A percentile compares a stretch with the other conserved stretches of the same genome.
phyloP scores from a whole-genome alignment of 805 yeast genomes.

The Ogataea wickerhamii region DNA sequence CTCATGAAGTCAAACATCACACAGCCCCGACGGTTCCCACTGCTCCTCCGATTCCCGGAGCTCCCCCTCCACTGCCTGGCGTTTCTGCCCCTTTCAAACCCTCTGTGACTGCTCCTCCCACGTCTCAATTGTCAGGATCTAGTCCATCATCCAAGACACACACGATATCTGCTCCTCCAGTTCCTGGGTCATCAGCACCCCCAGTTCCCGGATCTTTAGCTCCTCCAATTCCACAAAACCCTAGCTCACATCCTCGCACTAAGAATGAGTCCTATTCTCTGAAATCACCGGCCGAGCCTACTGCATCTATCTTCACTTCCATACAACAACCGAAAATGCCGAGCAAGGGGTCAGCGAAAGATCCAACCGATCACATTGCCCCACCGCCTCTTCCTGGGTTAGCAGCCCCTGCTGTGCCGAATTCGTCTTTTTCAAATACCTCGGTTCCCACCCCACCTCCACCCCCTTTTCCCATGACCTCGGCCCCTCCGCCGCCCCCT shows the following conservation, averaged over 20 bases:
- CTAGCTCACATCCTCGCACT: background rate
- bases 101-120: background rate
- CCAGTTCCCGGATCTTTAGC: conserved; percentile 11
- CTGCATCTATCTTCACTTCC: conserved; percentile 1
- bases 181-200: conserved; percentile 9
- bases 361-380: conserved; percentile 12
- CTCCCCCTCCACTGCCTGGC: conserved; percentile 5
- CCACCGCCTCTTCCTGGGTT: conserved; percentile 20
- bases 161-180: conserved; percentile 6
- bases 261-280: background rate
- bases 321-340: conserved; percentile 1
- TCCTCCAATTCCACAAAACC: background rate
- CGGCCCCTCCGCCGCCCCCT: conserved; percentile 17
- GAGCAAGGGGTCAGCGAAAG: conserved; percentile 6
- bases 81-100: background rate
- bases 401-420: conserved; percentile 14
- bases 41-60: conserved; percentile 16
- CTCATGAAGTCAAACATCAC: conserved; percentile 8
- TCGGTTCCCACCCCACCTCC: conserved; percentile 20
- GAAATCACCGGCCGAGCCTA: background rate
- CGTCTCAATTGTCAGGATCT: no score
- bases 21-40: conserved; percentile 9
- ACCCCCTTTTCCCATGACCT: conserved; percentile 12
- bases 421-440: conserved; percentile 19
- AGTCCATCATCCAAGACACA: no score